Evolutionary conservation across 1,284 basidiomycete genomes (phyloP), one percentile per base, ranked within the genome.

Genomic region (Quambalaria eucalypti): DNA sequence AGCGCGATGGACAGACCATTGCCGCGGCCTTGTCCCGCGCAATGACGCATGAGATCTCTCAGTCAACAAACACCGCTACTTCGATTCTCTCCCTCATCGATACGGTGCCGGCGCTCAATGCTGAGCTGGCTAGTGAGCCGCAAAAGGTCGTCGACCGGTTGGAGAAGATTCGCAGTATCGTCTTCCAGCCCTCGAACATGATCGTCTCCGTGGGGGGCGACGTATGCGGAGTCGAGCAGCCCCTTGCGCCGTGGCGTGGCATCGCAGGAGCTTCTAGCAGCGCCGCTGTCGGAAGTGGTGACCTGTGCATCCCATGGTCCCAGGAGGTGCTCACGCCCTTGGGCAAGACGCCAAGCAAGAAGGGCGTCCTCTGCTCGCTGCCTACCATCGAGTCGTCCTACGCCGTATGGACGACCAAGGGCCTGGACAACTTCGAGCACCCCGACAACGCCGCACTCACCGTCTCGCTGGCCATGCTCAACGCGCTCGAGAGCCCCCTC

Each of bases 321-420:
- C 80, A 78, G 14, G 80, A 87, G 51, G 87, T 87, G 0, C 82
- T 96, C 48, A 91, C 84, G 51, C 77, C 80, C 9, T 76, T 92
- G 8, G 92, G 93, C 31, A 80, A 80, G 68, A 80, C 84, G 19
- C 90, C 92, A 0, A 74, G 80, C 9, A 84, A 81, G 71, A 87
- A 85, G 85, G 88, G 87, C 21, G 80, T 90, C 36, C 82, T 98
- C 38, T 87, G 92, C 74, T 85, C 88, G 57, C 81, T 98, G 64
- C 86, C 91, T 0, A 90, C 90, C 3, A 95, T 97, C 63, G 95
- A 99, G 78, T 92, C 89, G 67, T 87, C 88, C 8, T 98, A 86
- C 76, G 86, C 85, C 14, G 83, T 81, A 26, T 87, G 93, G 72
- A 85, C 84, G 12, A 82, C 88, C 0, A 88, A 86, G 70, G 85